Evolutionary conservation across 495 filamentous ascomycete genomes (phyloP), one percentile per base, ranked within the genome.

Genomic region (Xylaria palmicola): DNA sequence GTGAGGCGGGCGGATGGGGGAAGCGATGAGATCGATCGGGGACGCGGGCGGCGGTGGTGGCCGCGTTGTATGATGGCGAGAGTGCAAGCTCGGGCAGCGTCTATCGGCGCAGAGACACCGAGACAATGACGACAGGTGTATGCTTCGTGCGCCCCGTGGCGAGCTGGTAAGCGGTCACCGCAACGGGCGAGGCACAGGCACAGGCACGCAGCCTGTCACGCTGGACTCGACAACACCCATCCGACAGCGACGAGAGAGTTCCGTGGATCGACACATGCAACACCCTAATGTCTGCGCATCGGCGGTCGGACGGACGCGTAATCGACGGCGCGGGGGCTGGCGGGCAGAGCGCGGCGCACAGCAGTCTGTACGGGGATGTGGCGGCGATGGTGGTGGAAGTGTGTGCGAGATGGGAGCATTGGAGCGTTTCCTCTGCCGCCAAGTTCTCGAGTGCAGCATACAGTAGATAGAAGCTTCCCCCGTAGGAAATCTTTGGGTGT

Each of bases 401-500:
- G 65, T 62, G 50, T 58, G 59, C 54, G 49, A 55, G 56, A 58
- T 20, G 56, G 36, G 60, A 49, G 19, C 22, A 2, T 36, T 34
- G 43, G 24, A 39, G 30, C 34, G 5, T 50, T 40, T 13, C 20
- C 9, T 45, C 45, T 51, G 56, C 34, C 45, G 34, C 44, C 36
- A 44, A 55, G 43, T 60, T 10, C 15, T 44, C 10, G 30, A 40
- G 51, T 54, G 20, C 51, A 29, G 49, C 49, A 15, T 32, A 22
- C 40, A 17, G 20, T n/a, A n/a, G n/a, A n/a, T n/a, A 66, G 66
- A 62, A 62, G 60, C 66, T 66, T 26, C 43, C 50, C 62, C 67
- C 53, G 62, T 66, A 64, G 67, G 65, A 68, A 72, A 68, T 67
- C 62, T 70, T 66, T 67, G 53, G 65, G n/a, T n/a, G n/a, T n/a